Conservation (phyloP, 441 rosid genomes). For the Aquilaria agallochum region DNA sequence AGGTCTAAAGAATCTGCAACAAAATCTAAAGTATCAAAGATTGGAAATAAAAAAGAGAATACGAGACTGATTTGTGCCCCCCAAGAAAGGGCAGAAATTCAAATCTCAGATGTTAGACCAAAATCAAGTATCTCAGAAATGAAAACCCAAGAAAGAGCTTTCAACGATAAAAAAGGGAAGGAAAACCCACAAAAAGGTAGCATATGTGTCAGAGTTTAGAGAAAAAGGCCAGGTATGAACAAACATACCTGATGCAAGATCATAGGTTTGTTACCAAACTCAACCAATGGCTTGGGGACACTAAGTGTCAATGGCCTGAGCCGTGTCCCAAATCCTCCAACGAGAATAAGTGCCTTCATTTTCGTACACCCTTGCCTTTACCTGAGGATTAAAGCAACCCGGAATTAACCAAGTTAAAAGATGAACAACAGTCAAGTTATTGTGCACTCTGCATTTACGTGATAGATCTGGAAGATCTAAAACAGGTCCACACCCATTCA, state of each 20-base stretch:
- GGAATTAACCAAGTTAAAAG: too few species aligned
- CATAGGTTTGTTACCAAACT: constrained; percentile 66
- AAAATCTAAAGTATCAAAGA: not conserved
- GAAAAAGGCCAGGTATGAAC: too few species aligned
- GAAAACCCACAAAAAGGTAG: not conserved
- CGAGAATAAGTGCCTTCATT: constrained; percentile 61
- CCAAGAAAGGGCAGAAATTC: not conserved
- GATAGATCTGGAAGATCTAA: too few species aligned
- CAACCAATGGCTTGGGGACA: constrained; percentile 55
- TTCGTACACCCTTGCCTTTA: constrained; percentile 14
- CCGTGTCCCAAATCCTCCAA: constrained; percentile 61
- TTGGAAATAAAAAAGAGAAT: not conserved
- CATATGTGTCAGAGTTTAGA: too few species aligned
- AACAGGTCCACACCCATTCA: too few species aligned
- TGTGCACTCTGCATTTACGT: too few species aligned
- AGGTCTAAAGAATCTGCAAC: not conserved
- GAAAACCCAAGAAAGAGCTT: too few species aligned
- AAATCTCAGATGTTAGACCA: not conserved
- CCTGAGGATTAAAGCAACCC: constrained; percentile 6
- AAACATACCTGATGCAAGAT: constrained; percentile 48
- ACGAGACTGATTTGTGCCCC: not conserved
- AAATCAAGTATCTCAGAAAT: not conserved
- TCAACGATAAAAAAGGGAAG: not conserved
- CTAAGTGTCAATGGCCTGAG: constrained; percentile 57
- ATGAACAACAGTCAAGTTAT: too few species aligned